Evolutionary conservation across 2,329 filamentous ascomycete species (phyloP), one percentile per base, ranked within the genome.

Genomic region (Orbilia javanica): DNA sequence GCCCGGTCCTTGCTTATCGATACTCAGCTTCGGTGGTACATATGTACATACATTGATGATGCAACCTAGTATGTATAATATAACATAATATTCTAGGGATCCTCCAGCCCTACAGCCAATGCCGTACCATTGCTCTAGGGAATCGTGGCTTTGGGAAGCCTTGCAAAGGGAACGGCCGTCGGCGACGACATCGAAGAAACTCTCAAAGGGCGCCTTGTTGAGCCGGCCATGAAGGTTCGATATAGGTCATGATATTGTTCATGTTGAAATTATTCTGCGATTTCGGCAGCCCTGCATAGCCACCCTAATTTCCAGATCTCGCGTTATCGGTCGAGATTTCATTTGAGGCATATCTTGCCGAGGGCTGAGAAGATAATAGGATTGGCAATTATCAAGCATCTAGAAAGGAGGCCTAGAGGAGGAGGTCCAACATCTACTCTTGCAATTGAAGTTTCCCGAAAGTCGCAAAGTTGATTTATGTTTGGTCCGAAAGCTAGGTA

Each of bases 1-100:
- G 20, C 22, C 15, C 13, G 22, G 20, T 4, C 27, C 18, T 11
- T 18, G 53, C 68, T 72, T 72, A 72, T 72, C 68, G 68, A 64
- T 72, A 65, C 20, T 6, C 31, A 39, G 34, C 55, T 20, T 25
- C 18, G 53, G 53, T 20, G 34, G 11, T 11, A 13, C 36, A 39
- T 39, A 27, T 42, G 34, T n/a, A n/a, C n/a, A n/a, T n/a, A n/a
- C n/a, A n/a, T n/a, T n/a, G n/a, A n/a, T n/a, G n/a, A n/a, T n/a
- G n/a, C n/a, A n/a, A n/a, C n/a, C n/a, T n/a, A n/a, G n/a, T n/a
- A n/a, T n/a, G n/a, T n/a, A n/a, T n/a, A n/a, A n/a, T n/a, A n/a
- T n/a, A n/a, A n/a, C n/a, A n/a, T 4, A 20, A 57, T 57, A 1
- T 11, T 36, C 1, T 7, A 13, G n/a, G 15, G 20, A 4, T 2